Conservation (phyloP, 257 asterid species). For the Solanum chilense region DNA sequence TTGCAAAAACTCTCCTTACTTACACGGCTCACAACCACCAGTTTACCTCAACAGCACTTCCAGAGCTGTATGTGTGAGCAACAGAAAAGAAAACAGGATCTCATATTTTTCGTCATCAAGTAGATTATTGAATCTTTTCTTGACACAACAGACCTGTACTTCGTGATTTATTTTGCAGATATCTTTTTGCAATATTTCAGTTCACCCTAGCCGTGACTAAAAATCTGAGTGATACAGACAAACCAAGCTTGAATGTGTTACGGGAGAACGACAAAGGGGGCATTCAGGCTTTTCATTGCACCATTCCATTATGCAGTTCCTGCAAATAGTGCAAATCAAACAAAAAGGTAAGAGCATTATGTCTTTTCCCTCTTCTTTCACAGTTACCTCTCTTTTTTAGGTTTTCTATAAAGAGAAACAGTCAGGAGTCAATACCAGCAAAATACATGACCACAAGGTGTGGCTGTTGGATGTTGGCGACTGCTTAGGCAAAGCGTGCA, state of each 20-base stretch:
- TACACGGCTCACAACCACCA: not conserved
- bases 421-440: slow-evolving; percentile 62
- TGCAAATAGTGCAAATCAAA: slow-evolving; percentile 10
- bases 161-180: not conserved
- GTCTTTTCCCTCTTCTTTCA: not conserved
- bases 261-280: slow-evolving; percentile 92
- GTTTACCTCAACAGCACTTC: not conserved
- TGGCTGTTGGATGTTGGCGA: slow-evolving; percentile 90
- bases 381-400: too few relatives aligned
- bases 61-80: not conserved
- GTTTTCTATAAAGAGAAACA: not conserved
- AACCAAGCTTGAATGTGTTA: slow-evolving; percentile 77
- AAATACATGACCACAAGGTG: slow-evolving; percentile 95
- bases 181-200: not conserved
- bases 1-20: not conserved
- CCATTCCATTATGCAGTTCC: slow-evolving; percentile 99
- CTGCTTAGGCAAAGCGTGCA: slow-evolving; percentile 93
- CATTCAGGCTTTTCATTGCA: slow-evolving; percentile 98
- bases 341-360: not conserved
- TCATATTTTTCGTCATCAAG: not conserved
- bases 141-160: not conserved
- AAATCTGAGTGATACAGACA: slow-evolving; percentile 91
- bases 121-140: not conserved
- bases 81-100: not conserved
- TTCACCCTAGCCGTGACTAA: slow-evolving; percentile 17